These are phyloP conservation scores for Gloeostereum incarnatum DNA, from an alignment of 768 basidiomycete genomes.

Conservation along the genomic window DNA sequence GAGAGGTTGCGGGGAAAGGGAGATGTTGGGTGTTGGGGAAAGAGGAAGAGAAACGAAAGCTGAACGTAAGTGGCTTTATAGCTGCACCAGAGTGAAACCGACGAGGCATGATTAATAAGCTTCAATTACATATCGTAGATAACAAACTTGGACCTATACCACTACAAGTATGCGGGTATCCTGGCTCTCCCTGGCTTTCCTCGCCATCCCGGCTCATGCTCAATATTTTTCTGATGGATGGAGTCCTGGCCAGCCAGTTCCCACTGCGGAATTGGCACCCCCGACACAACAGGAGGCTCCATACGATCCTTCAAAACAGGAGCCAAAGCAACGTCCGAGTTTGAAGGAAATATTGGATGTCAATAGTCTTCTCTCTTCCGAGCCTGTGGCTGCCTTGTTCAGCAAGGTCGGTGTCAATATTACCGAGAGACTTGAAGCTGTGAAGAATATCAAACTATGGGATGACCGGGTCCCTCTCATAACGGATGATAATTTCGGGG, in stretches of 20 bases:
- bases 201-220: slow-evolving; percentile 32
- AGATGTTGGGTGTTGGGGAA: too few species aligned
- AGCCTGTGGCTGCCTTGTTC: slow-evolving; percentile 47
- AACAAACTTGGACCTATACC: slow-evolving; percentile 8
- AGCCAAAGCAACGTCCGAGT: slow-evolving; percentile 13
- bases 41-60: too few species aligned
- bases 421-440: slow-evolving; percentile 37
- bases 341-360: slow-evolving; percentile 25
- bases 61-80: too few species aligned
- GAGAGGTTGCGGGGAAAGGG: too few species aligned
- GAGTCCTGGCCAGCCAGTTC: slow-evolving; percentile 59
- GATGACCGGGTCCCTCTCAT: slow-evolving; percentile 69
- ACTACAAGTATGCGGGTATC: slow-evolving; percentile 43
- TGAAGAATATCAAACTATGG: slow-evolving; percentile 36
- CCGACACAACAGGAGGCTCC: slow-evolving; percentile 6
- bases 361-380: slow-evolving; percentile 37
- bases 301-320: slow-evolving; percentile 14
- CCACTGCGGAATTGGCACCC: slow-evolving; percentile 11
- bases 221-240: slow-evolving; percentile 82
- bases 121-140: neutral
- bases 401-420: slow-evolving; percentile 61
- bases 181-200: slow-evolving; percentile 25
- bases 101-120: too few species aligned
- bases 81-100: too few species aligned
- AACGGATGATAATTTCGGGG: slow-evolving; percentile 73